phyloP scores from a whole-genome alignment of 2,329 filamentous ascomycete genomes.

The Phialocephala sp. region DNA sequence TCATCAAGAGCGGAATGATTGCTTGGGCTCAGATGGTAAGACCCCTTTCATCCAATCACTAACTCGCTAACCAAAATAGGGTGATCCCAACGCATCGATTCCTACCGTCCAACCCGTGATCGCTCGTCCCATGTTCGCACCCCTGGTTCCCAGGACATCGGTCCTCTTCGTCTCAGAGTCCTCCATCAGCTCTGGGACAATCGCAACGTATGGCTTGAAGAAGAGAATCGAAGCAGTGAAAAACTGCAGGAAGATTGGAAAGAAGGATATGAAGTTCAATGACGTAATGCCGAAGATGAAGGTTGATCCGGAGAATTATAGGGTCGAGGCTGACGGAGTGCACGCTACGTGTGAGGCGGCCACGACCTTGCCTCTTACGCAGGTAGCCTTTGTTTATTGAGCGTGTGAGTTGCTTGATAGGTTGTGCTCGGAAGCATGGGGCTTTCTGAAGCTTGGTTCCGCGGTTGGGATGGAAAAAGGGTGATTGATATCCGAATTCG shows the following conservation, averaged over 20 bases:
- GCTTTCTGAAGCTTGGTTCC: background rate
- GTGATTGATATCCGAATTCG: background rate
- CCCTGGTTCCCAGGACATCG: slow-evolving; percentile 72
- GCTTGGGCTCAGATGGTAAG: slow-evolving; percentile 80
- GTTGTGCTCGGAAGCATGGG: background rate
- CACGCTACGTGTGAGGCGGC: slow-evolving; percentile 77
- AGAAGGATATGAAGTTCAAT: slow-evolving; percentile 92
- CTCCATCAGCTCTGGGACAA: slow-evolving; percentile 69
- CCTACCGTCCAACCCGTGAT: slow-evolving; percentile 86
- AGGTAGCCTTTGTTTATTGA: slow-evolving; percentile 78
- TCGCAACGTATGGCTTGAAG: slow-evolving; percentile 74
- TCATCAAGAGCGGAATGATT: slow-evolving; percentile 90
- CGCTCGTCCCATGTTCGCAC: slow-evolving; percentile 84
- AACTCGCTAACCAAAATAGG: slow-evolving; percentile 51
- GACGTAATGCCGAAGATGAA: slow-evolving; percentile 82
- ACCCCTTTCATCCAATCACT: background rate
- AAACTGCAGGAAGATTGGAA: slow-evolving; percentile 75
- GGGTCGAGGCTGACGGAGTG: slow-evolving; percentile 82
- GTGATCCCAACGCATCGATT: slow-evolving; percentile 82
- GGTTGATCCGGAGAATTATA: slow-evolving; percentile 91
- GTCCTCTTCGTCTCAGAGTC: slow-evolving; percentile 84
- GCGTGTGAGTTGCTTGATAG: background rate
- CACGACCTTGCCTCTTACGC: slow-evolving; percentile 73
- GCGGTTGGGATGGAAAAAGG: background rate
- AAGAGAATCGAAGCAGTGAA: slow-evolving; percentile 83